These are phyloP conservation scores for Talaromyces borbonicus DNA, from an alignment of 495 filamentous ascomycete species.

Conservation along the genomic window DNA sequence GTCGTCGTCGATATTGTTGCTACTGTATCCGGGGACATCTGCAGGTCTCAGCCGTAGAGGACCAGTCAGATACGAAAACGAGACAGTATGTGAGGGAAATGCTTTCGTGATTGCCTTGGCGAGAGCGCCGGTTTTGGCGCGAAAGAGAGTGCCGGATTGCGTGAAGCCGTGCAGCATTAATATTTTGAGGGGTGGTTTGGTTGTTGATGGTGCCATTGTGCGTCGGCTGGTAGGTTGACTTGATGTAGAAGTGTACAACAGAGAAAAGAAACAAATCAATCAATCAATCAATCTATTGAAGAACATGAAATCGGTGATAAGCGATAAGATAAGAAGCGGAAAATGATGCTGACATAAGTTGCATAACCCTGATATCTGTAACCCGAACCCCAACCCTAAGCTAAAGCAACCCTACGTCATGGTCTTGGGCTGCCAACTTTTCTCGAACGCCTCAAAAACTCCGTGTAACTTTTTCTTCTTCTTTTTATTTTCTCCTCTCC, in stretches of 20 bases:
- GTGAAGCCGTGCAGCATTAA: conserved; percentile 68
- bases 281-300: no score
- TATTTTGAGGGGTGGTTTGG: conserved; percentile 32
- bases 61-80: conserved; percentile 42
- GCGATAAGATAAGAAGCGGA: no score
- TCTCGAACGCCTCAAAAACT: no score
- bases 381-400: no score
- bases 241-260: neutral
- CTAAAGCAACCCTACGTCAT: no score
- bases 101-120: conserved; percentile 69
- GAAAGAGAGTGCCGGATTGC: conserved; percentile 80
- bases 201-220: conserved; percentile 16
- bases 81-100: conserved; percentile 46
- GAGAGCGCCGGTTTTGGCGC: conserved; percentile 78
- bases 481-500: no score
- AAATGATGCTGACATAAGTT: no score
- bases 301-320: no score
- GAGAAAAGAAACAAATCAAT: no score
- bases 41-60: conserved; percentile 47
- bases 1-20: conserved; percentile 10
- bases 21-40: conserved; percentile 63
- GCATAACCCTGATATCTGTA: no score
- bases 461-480: no score
- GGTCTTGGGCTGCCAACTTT: no score
- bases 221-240: neutral